A percentile compares a stretch with the other conserved stretches of the same genome.
Conservation (phyloP, 352 stramenopile genomes). For the Globisporangium cylindrosporum region DNA sequence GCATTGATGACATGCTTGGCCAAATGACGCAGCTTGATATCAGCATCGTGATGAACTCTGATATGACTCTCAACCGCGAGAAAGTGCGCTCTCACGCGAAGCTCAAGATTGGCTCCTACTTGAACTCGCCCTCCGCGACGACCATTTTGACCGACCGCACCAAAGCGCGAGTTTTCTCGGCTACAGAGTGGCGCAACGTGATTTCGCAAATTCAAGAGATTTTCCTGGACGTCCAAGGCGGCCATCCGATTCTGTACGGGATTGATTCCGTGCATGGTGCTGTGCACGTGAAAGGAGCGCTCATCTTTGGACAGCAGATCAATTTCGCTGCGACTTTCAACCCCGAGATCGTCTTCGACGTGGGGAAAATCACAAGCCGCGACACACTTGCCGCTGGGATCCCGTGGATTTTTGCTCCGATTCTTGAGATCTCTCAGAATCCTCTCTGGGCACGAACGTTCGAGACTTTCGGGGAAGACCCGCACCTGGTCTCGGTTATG, state of each 20-base stretch:
- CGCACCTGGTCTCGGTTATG: slow-evolving; percentile 79
- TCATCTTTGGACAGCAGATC: slow-evolving; percentile 88
- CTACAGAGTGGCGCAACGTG: slow-evolving; percentile 64
- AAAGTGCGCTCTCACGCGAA: slow-evolving; percentile 64
- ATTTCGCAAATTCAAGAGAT: slow-evolving; percentile 80
- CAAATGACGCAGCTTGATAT: slow-evolving; percentile 93
- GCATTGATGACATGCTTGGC: slow-evolving; percentile 58
- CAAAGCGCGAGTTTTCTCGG: slow-evolving; percentile 37
- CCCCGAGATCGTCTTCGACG: slow-evolving; percentile 55
- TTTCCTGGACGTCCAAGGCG: slow-evolving; percentile 51
- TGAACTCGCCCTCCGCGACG: slow-evolving; percentile 70
- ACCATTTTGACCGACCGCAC: slow-evolving; percentile 28
- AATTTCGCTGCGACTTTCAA: slow-evolving; percentile 90
- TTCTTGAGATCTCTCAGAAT: slow-evolving; percentile 86
- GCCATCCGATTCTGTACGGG: slow-evolving; percentile 80
- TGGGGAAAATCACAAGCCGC: slow-evolving; percentile 67
- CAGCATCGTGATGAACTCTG: slow-evolving; percentile 61
- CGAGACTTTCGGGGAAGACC: slow-evolving; percentile 94
- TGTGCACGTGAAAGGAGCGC: slow-evolving; percentile 79
- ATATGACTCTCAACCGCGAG: slow-evolving; percentile 61
- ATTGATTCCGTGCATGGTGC: slow-evolving; percentile 91
- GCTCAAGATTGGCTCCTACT: slow-evolving; percentile 86
- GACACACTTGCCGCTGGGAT: slow-evolving; percentile 88
- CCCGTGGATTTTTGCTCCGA: slow-evolving; percentile 89
- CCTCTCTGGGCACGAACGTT: slow-evolving; percentile 88